phyloP scores from a whole-genome alignment of 306 rosid genomes.

The Quercus engelmannii region DNA sequence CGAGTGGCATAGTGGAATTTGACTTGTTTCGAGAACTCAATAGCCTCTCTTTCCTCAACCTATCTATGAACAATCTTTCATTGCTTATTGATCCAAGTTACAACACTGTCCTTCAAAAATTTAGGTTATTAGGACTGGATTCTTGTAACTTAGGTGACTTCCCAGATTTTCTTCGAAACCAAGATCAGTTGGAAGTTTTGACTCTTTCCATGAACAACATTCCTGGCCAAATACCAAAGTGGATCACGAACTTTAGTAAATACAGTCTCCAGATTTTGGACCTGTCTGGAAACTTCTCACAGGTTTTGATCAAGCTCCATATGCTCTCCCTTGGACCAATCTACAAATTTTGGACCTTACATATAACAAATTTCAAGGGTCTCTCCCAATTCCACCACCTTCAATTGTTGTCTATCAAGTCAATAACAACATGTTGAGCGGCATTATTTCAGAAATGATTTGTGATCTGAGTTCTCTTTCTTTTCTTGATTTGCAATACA shows the following conservation, averaged over 20 bases:
- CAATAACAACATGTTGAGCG: background rate
- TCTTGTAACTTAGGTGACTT: background rate
- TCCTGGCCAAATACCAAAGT: background rate
- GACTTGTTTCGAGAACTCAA: background rate
- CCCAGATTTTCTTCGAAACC: constrained; percentile 1
- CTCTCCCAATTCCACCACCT: background rate
- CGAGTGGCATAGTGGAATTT: background rate
- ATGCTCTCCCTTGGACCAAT: too few species aligned
- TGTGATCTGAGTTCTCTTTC: too few species aligned
- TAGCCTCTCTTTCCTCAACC: background rate
- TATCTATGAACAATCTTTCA: background rate
- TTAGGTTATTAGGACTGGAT: too few species aligned
- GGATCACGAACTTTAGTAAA: background rate
- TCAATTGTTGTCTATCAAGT: background rate
- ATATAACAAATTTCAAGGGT: background rate
- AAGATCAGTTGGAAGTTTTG: background rate
- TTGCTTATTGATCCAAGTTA: background rate
- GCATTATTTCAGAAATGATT: background rate
- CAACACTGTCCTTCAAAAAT: background rate
- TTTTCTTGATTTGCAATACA: too few species aligned
- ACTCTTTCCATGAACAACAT: background rate
- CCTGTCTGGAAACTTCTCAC: background rate
- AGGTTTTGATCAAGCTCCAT: background rate
- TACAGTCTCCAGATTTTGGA: background rate
- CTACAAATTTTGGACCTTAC: background rate